Conservation (phyloP, 495 filamentous ascomycete species). For the Clavariopsis aquatica region DNA sequence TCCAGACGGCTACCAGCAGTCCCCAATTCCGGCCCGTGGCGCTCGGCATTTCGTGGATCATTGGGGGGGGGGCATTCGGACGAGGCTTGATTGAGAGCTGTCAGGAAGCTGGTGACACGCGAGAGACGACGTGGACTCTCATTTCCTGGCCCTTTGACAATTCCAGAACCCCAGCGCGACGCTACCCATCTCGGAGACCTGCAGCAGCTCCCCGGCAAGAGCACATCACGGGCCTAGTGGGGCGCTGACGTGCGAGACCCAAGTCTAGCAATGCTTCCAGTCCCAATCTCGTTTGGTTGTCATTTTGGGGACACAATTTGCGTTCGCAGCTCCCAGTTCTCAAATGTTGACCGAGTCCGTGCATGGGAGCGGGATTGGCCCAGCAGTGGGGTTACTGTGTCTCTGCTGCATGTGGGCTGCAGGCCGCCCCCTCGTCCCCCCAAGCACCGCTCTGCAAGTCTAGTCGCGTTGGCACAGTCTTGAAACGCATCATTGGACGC, state of each 20-base stretch:
- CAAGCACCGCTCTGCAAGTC: slow-evolving; percentile 14
- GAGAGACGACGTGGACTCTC: not conserved
- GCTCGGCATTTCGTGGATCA: not conserved
- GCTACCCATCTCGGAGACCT: not conserved
- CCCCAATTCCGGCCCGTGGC: not conserved
- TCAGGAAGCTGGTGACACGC: not conserved
- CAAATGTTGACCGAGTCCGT: not conserved
- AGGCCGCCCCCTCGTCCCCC: no score
- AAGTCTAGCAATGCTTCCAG: slow-evolving; percentile 7
- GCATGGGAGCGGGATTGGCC: not conserved
- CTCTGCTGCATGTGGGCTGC: slow-evolving; percentile 16
- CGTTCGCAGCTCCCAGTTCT: not conserved
- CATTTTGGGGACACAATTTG: not conserved
- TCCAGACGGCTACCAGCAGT: not conserved
- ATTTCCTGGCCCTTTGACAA: not conserved
- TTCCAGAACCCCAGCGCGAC: not conserved
- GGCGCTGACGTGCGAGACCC: slow-evolving; percentile 17
- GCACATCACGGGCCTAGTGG: slow-evolving; percentile 22
- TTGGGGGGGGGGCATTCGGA: not conserved
- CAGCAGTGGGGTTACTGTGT: not conserved
- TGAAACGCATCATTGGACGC: slow-evolving; percentile 28
- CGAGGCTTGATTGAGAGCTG: not conserved
- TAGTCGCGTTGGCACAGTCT: slow-evolving; percentile 12
- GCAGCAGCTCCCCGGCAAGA: slow-evolving; percentile 2
- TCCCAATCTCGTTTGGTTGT: not conserved